phyloP scores from a whole-genome alignment of 495 filamentous ascomycete genomes.

The Xylaria venustula region DNA sequence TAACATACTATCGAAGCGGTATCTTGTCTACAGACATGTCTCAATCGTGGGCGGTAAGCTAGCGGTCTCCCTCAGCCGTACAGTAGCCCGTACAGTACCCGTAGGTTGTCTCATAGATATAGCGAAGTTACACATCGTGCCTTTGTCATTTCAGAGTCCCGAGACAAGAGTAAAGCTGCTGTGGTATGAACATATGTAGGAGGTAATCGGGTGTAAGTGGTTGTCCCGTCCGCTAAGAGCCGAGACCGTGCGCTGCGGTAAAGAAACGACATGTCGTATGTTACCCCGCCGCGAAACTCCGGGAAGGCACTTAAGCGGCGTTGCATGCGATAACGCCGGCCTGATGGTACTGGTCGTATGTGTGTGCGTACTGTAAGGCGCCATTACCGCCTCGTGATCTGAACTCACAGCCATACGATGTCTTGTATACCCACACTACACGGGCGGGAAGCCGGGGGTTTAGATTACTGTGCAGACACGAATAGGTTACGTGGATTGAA shows the following conservation, averaged over 20 bases:
- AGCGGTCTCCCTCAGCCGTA: too few relatives aligned
- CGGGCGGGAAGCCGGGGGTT: not conserved
- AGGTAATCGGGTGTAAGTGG: not conserved
- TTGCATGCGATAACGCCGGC: not conserved
- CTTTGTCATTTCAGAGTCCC: too few relatives aligned
- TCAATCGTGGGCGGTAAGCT: too few relatives aligned
- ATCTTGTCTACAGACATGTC: too few relatives aligned
- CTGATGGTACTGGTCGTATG: not conserved
- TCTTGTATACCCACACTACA: not conserved
- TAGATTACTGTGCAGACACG: not conserved
- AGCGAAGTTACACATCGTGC: too few relatives aligned
- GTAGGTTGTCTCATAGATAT: too few relatives aligned
- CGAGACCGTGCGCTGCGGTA: too few relatives aligned
- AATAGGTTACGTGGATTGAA: too few relatives aligned
- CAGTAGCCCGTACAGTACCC: too few relatives aligned
- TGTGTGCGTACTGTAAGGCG: not conserved
- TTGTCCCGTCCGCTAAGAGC: too few relatives aligned
- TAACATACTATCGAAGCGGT: too few relatives aligned
- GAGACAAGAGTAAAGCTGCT: too few relatives aligned
- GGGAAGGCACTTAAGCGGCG: not conserved
- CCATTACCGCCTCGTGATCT: not conserved
- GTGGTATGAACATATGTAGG: not conserved
- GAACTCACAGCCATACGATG: not conserved
- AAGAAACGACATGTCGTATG: not conserved
- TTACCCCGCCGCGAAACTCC: not conserved